phyloP scores from a whole-genome alignment of 108 stramenopile genomes.

The Nannochloropsis salina region DNA sequence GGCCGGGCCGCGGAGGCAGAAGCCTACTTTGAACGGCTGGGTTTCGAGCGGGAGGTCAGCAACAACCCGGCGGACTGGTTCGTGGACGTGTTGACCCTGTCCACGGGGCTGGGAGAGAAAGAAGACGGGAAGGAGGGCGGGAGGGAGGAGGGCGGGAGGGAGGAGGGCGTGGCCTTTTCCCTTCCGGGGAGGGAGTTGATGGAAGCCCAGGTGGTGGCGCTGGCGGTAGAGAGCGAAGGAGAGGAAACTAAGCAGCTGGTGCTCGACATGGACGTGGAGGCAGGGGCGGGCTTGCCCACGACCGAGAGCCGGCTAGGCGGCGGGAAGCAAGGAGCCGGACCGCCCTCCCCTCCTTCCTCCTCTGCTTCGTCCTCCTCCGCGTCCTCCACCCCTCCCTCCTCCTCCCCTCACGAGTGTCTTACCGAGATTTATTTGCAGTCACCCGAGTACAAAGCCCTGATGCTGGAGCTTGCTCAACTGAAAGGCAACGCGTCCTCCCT shows the following conservation, averaged over 20 bases:
- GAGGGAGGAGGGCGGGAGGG: background rate
- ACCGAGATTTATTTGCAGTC: background rate
- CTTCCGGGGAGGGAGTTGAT: no score
- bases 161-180: no score
- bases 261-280: background rate
- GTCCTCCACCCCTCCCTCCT: background rate
- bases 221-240: background rate
- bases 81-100: background rate
- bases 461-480: background rate
- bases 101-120: background rate
- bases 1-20: background rate
- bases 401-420: background rate
- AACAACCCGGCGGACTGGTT: background rate
- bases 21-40: background rate
- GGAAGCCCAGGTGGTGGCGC: background rate
- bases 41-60: background rate
- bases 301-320: background rate
- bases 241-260: background rate
- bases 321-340: no score
- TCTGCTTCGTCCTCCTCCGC: background rate
- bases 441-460: background rate
- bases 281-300: background rate
- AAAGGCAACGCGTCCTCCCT: background rate
- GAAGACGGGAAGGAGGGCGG: background rate
- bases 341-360: background rate